phyloP scores from a whole-genome alignment of 2,329 filamentous ascomycete species.

The Fusarium decemcellulare region DNA sequence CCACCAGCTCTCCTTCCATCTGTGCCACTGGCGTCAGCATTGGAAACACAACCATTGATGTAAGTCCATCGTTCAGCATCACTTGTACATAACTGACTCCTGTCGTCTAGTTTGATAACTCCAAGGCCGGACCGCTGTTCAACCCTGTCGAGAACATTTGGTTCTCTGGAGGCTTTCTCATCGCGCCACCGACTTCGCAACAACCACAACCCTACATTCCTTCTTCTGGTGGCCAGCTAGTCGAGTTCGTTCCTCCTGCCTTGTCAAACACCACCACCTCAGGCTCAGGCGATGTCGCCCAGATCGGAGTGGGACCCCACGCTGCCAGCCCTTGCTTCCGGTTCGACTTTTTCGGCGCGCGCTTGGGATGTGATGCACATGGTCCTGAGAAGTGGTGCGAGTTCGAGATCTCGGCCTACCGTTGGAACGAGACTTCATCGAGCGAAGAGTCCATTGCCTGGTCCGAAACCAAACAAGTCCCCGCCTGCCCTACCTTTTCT shows the following conservation, averaged over 20 bases:
- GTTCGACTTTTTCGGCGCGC: conserved; percentile 57
- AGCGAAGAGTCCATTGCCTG: conserved; percentile 56
- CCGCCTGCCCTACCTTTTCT: conserved; percentile 54
- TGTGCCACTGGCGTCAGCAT: conserved; percentile 51
- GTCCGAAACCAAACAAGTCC: conserved; percentile 57
- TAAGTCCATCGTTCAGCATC: conserved; percentile 42
- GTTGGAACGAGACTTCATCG: conserved; percentile 50
- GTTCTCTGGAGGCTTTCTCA: conserved; percentile 59
- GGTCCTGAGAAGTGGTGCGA: conserved; percentile 56
- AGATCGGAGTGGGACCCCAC: conserved; percentile 58
- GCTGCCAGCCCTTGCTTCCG: conserved; percentile 55
- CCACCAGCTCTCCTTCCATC: conserved; percentile 36
- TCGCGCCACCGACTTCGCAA: conserved; percentile 53
- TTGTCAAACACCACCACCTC: conserved; percentile 45
- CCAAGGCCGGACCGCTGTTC: conserved; percentile 55
- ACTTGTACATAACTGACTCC: conserved; percentile 26
- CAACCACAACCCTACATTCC: conserved; percentile 52
- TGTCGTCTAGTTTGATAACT: conserved; percentile 53
- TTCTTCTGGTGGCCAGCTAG: conserved; percentile 56
- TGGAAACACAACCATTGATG: conserved; percentile 56
- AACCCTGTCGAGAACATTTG: conserved; percentile 57
- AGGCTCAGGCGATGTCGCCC: conserved; percentile 53
- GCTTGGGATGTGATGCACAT: conserved; percentile 55
- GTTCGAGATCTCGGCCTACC: conserved; percentile 59
- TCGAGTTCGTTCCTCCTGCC: conserved; percentile 57